Base-by-base conservation (phyloP, 106 monocot genomes). In the Chionographis japonica region DNA sequence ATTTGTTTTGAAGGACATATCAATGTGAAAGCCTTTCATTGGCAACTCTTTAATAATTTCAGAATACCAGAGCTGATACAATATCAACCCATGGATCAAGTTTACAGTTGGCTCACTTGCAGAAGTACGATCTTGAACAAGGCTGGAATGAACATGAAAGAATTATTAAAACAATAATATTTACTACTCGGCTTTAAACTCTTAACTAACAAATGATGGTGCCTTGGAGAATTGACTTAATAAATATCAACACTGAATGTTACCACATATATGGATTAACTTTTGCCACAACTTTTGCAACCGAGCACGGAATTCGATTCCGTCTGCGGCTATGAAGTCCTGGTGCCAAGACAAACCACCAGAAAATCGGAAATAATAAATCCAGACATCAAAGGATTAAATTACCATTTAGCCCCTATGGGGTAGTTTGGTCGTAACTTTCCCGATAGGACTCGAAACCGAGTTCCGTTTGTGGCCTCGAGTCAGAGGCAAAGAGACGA, bases 41-140 rank as follows among this genome's bases (percentile, higher is more conserved):
- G 84, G 78, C 67, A 87, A 77, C 54, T 84, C 81, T 14, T 77
- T 68, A 14, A 86, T 86, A 40, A 91, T 76, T 58, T 71, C 65
- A 65, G 79, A 72, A 69, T 91, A 91, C 91, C 91, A 88, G 2
- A 82, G 67, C 55, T 88, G 82, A 75, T 82, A 91, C 27, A 82
- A 72, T 65, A 81, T 64, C 75, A 91, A 56, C 39, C 91, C 91
- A 80, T 91, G 72, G 35, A 91, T 65, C 40, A 91, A 72, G 58
- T 85, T 81, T 52, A 80, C 42, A 20, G 49, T 80, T 75, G 93
- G 86, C 20, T 81, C 83, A 37, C 46, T 77, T 62, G 53, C 18
- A 60, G 67, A 57, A 39, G 69, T 68, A 65, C 10, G 41, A 63
- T 86, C 74, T 11, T 66, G 66, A 52, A 86, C 66, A 77, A 93